Evolutionary conservation across 1,139 yeast species (phyloP), one percentile per base, ranked within the genome.

Genomic region (Lodderomyces margitis): DNA sequence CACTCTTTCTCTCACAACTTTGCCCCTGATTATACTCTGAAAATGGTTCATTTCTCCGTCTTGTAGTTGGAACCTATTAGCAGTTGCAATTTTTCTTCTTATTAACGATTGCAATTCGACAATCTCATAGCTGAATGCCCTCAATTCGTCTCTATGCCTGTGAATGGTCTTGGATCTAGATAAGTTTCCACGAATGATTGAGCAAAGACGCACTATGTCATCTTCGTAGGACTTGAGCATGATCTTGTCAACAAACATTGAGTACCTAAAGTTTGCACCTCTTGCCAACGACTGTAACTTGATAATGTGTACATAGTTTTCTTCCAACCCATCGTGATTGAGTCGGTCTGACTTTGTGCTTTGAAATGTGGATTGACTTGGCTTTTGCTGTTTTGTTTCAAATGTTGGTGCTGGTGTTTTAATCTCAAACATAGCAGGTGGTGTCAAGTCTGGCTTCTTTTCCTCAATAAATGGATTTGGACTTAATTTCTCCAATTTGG

Each of bases 231-330:
- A 78, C 49, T 75, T 76, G 30, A 82, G 56, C 71, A 81, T 75
- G 47, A 80, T 79, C 44, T 69, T 74, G 51, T 77, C 75, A 32
- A 83, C 83, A 58, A 80, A 82, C 67, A 82, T 68, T 21, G 64
- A 64, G 57, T 81, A 85, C 38, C 94, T 70, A 47, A 78, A 64
- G 41, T 78, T 69, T 1, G 86, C 82, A 21, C 91, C 92, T 50
- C 86, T 68, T 7, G 84, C 73, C 23, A 81, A 61, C 0, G 88
- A 74, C 56, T 85, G 92, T 23, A 84, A 64, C 44, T 64, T 62
- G 54, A 70, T 56, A 34, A 71, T 56, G 41, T 67, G 56, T 4
- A 48, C 20, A 2, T 12, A 12, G 12, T 21, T 16, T 8, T 24
- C 21, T 15, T 16, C 24, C 14, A 36, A 19, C 16, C 12, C 33